A percentile compares a stretch with the other conserved stretches of the same genome.
These are phyloP conservation scores for Podila clonocystis DNA, from an alignment of 192 early-diverging fungal genomes.

Conservation along the genomic window DNA sequence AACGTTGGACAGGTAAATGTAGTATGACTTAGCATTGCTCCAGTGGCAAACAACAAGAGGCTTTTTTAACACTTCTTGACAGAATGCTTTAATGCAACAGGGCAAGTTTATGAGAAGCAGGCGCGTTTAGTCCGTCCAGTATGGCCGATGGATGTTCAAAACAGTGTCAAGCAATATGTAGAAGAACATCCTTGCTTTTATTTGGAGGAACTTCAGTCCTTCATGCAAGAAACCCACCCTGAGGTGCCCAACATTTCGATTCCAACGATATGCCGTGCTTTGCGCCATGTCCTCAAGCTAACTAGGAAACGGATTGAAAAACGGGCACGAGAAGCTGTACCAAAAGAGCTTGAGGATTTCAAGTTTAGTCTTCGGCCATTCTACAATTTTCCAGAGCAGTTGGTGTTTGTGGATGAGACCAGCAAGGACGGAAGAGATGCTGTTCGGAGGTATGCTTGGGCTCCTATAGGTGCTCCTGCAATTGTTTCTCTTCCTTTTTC, in stretches of 20 bases:
- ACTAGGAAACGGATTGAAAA: conserved; percentile 10
- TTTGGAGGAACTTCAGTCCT: too few species aligned
- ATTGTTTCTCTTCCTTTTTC: conserved; percentile 1
- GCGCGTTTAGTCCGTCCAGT: too few species aligned
- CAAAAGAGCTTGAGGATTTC: not conserved
- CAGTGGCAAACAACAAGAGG: too few species aligned
- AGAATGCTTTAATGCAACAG: too few species aligned
- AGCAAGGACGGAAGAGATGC: not conserved
- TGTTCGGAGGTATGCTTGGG: not conserved
- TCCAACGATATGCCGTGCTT: conserved; percentile 12
- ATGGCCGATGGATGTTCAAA: too few species aligned
- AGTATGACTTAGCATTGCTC: too few species aligned
- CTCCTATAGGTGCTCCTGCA: not conserved
- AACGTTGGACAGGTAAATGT: too few species aligned
- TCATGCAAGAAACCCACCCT: too few species aligned
- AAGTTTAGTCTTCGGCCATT: not conserved
- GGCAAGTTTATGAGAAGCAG: too few species aligned
- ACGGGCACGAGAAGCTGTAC: conserved; percentile 7
- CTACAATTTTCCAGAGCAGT: conserved; percentile 1
- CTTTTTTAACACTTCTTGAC: too few species aligned
- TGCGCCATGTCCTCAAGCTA: conserved; percentile 8
- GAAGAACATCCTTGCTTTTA: too few species aligned
- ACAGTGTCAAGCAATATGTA: too few species aligned
- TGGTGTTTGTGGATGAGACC: conserved; percentile 4
- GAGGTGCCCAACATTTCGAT: not conserved